phyloP scores from a whole-genome alignment of 345 rosid species.

The Euphorbia pulcherrima region DNA sequence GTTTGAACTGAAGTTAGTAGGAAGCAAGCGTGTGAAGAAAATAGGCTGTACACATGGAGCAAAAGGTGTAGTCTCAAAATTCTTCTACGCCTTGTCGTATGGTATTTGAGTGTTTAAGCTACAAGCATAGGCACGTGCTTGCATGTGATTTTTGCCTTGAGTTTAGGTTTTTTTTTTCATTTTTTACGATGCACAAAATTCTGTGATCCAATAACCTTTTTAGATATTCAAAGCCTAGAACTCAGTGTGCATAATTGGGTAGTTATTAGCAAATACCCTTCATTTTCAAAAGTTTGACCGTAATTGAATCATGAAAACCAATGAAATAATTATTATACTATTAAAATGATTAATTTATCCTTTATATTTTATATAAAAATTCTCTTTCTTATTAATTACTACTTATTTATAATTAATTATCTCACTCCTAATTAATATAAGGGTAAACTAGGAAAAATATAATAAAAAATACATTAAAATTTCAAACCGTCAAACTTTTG shows the following conservation, averaged over 20 bases:
- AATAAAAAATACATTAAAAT: too few relatives aligned
- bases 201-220: conserved; percentile 21
- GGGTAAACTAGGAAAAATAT: too few relatives aligned
- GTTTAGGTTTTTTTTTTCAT: conserved; percentile 22
- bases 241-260: not conserved
- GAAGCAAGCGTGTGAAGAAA: conserved; percentile 24
- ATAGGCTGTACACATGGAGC: conserved; percentile 31
- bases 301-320: too few relatives aligned
- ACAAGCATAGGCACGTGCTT: conserved; percentile 22
- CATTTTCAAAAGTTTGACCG: not conserved
- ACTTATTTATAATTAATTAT: too few relatives aligned
- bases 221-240: not conserved
- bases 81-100: conserved; percentile 21
- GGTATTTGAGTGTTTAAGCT: not conserved
- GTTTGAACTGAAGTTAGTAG: not conserved
- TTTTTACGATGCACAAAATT: conserved; percentile 13
- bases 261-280: too few relatives aligned
- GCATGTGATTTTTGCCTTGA: conserved; percentile 38
- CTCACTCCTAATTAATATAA: too few relatives aligned
- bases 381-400: too few relatives aligned
- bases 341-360: too few relatives aligned
- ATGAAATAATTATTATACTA: too few relatives aligned
- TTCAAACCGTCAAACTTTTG: too few relatives aligned
- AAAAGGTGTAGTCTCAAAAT: conserved; percentile 21
- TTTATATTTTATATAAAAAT: too few relatives aligned